Base-by-base conservation (phyloP, 1,284 basidiomycete species). In the Puccinia hordei region DNA sequence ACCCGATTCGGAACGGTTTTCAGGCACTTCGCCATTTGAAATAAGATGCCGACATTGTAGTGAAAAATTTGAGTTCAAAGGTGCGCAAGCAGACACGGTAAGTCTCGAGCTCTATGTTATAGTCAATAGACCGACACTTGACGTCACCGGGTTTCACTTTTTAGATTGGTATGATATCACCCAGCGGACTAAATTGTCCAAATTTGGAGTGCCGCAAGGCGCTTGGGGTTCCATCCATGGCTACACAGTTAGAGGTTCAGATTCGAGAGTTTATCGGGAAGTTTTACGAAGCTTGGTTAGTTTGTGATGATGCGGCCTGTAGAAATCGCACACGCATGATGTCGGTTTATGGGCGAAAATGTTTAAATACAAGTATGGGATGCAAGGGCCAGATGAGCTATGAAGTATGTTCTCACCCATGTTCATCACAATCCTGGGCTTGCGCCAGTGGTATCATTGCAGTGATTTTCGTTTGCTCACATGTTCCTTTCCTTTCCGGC, bases 261-360 rank as follows among this genome's bases (percentile, higher is more conserved):
- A 92, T 98, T 79, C 90, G 95, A 2, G 86, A 88, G 0, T 90
- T 90, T 82, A 92, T 99, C 74, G 87, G 88, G 3, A 90, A 88
- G 83, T 98, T 96, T 86, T 99, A 99, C 85, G 90, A 96, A 83
- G 91, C 91, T 8, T 95, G 92, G 92, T 91, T 90, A 0, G 87
- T 92, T 15, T 99, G 97, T 86, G 89, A 93, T 83, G 96, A 98
- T 82, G 88, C 90, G 41, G 92, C 91, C 1, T 99, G 97, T 85
- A 90, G 90, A 12, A 89, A 91, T 79, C 89, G 91, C 27, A 95
- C 95, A n/a, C 89, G 95, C 33, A 92, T 91, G 88, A 94, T 97
- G 91, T 89, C 92, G 59, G 94, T 98, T 0, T 97, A 95, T 85
- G 94, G 94, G 10, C 89, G 90, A 63, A 88, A 91, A 71, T 98